These are phyloP conservation scores for Salvia splendens DNA, from an alignment of 257 asterid genomes.

Conservation along the genomic window DNA sequence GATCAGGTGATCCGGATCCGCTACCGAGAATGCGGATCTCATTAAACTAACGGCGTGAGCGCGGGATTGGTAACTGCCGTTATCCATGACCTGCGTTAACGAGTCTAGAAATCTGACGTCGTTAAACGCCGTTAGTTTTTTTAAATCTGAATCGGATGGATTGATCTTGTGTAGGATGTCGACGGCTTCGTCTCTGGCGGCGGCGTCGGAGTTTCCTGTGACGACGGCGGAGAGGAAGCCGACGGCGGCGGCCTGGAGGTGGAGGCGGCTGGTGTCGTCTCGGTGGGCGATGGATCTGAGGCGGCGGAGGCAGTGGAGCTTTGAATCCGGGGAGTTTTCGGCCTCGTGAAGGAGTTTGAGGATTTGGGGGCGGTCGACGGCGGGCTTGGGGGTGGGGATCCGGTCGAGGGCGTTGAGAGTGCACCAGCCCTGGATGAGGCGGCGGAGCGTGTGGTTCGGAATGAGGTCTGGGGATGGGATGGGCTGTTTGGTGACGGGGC, in stretches of 20 bases:
- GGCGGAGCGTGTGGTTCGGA: constrained; percentile 67
- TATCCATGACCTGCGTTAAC: constrained; percentile 36
- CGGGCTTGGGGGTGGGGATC: constrained; percentile 65
- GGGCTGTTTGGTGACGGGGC: constrained; percentile 65
- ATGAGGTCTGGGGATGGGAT: constrained; percentile 48
- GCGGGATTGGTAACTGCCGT: constrained; percentile 45
- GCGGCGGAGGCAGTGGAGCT: constrained; percentile 38
- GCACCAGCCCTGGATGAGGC: constrained; percentile 81
- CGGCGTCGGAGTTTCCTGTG: constrained; percentile 27
- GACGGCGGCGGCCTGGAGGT: constrained; percentile 45
- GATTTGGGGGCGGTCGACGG: constrained; percentile 46
- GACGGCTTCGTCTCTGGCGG: constrained; percentile 45
- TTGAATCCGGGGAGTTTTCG: constrained; percentile 28
- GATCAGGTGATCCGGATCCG: constrained; percentile 49
- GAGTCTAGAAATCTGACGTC: constrained; percentile 39
- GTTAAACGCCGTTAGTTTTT: constrained; percentile 28
- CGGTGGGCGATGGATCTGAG: constrained; percentile 52
- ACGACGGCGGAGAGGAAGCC: constrained; percentile 47
- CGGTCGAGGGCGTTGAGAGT: constrained; percentile 55
- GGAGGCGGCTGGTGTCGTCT: constrained; percentile 38
- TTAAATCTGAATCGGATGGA: constrained; percentile 44
- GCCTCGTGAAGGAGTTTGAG: constrained; percentile 47
- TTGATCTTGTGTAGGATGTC: constrained; percentile 45
- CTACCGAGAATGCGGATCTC: constrained; percentile 43
- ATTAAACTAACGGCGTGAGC: constrained; percentile 40